phyloP scores from a whole-genome alignment of 73 alveolate genomes.

The Breviolum minutum region DNA sequence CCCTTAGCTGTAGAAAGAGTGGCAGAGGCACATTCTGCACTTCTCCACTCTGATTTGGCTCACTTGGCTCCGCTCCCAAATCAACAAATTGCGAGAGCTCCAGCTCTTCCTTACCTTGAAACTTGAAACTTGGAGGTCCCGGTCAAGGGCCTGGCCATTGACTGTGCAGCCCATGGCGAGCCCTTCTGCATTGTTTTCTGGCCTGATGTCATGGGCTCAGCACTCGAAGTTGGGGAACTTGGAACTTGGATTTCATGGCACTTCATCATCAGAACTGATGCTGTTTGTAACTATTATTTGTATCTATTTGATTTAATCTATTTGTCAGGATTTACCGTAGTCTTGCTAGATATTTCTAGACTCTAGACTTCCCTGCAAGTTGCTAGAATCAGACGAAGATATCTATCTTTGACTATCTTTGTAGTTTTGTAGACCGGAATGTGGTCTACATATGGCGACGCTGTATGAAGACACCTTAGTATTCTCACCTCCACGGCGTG shows the following conservation, averaged over 20 bases:
- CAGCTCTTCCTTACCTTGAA: background rate
- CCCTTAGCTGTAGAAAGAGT: constrained; percentile 50
- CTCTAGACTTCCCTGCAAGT: no score
- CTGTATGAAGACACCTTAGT: no score
- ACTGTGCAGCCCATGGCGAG: constrained; percentile 84
- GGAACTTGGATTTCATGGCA: background rate
- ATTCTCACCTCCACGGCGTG: no score
- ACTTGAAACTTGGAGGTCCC: constrained; percentile 14
- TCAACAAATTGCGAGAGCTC: background rate
- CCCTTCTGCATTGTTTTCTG: constrained; percentile 74
- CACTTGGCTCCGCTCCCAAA: background rate
- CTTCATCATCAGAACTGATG: no score
- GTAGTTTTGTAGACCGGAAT: no score
- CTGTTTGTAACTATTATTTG: background rate
- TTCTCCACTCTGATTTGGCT: no score
- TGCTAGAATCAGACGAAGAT: no score
- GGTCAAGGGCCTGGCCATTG: constrained; percentile 56
- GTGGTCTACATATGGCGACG: no score
- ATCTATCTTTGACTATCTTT: no score
- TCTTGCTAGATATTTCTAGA: no score
- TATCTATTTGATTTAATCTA: background rate
- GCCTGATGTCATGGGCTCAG: constrained; percentile 30
- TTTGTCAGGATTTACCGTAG: no score
- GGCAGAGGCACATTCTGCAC: background rate
- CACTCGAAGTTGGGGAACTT: background rate